Evolutionary conservation across 1,139 yeast species (phyloP).

Genomic region (Waltiozyma sp.): DNA sequence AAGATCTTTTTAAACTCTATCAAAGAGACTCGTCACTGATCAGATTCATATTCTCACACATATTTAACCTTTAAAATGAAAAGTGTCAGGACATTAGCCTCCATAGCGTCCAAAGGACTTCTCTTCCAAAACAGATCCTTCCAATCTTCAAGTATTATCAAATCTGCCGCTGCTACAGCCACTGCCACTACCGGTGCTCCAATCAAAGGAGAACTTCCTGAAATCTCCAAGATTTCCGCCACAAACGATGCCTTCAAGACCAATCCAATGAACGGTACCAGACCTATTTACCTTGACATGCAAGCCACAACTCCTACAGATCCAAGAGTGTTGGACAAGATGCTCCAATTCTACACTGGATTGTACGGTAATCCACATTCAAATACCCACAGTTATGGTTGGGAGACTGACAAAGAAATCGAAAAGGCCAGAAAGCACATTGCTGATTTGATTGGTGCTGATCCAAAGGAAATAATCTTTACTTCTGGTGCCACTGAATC

Average conservation of each 20-base stretch:
- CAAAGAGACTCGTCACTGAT: too few species aligned
- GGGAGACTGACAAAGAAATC: constrained; percentile 95
- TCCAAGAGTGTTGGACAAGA: constrained; percentile 89
- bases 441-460: constrained; percentile 81
- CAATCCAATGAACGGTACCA: constrained; percentile 39
- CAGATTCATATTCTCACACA: too few species aligned
- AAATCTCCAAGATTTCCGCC: constrained; percentile 9
- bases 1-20: too few species aligned
- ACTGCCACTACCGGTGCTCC: neutral
- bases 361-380: constrained; percentile 96
- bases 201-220: neutral
- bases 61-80: neutral
- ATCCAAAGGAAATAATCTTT: constrained; percentile 92
- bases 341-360: constrained; percentile 89
- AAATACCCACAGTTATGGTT: constrained; percentile 94
- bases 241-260: constrained; percentile 26
- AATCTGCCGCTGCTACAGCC: neutral
- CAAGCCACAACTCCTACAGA: constrained; percentile 98
- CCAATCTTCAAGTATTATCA: neutral
- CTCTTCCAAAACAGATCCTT: neutral
- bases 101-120: neutral
- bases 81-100: neutral
- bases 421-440: constrained; percentile 76
- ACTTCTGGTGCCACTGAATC: constrained; percentile 98
- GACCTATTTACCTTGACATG: constrained; percentile 90